phyloP scores from a whole-genome alignment of 257 asterid species.

The Nicotiana noctiflora region DNA sequence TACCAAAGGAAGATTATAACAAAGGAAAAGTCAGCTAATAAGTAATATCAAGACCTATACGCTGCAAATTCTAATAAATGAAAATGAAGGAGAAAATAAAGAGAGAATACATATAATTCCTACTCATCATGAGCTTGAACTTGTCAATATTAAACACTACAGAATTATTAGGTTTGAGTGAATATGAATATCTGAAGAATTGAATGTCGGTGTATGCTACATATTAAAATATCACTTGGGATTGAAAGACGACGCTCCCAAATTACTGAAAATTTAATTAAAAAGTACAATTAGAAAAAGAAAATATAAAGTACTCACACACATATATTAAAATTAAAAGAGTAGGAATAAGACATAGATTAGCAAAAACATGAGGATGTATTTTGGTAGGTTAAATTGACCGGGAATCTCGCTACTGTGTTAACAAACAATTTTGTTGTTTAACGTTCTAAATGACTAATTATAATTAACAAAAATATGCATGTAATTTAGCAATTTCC shows the following conservation, averaged over 20 bases:
- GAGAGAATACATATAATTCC: neutral
- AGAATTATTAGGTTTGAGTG: neutral
- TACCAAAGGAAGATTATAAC: too few species aligned
- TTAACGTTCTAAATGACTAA: slow-evolving; percentile 16
- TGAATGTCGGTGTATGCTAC: slow-evolving; percentile 6
- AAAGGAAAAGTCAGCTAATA: too few species aligned
- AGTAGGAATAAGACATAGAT: slow-evolving; percentile 24
- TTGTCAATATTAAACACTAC: neutral
- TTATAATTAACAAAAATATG: neutral
- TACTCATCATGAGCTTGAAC: neutral
- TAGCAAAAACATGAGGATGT: slow-evolving; percentile 28
- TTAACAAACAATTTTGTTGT: slow-evolving; percentile 34
- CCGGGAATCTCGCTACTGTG: slow-evolving; percentile 82
- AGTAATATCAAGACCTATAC: too few species aligned
- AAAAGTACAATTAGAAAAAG: neutral
- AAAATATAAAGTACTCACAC: neutral
- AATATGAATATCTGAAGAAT: neutral
- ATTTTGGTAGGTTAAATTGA: slow-evolving; percentile 24
- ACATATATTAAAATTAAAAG: neutral
- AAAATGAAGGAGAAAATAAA: neutral
- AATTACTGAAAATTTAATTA: neutral
- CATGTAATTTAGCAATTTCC: neutral
- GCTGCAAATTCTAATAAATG: neutral
- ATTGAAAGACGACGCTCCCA: neutral
- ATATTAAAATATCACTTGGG: neutral